These are phyloP conservation scores for Schwanniomyces polymorphus DNA, from an alignment of 805 yeast genomes.

Conservation along the genomic window DNA sequence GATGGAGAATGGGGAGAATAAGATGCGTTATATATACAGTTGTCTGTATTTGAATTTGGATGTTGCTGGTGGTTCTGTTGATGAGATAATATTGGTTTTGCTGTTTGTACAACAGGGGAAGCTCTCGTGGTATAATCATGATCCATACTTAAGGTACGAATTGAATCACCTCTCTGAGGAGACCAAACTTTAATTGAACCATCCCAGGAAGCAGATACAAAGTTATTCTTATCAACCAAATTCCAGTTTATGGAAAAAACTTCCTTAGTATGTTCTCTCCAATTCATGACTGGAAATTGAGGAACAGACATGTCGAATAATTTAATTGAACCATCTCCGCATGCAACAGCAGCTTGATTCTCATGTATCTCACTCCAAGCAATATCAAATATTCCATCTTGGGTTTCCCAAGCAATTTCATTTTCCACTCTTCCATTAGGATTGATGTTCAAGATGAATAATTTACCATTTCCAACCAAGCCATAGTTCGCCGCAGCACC, in stretches of 20 bases:
- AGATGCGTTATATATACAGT: conserved; percentile 76
- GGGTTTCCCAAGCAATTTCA: conserved; percentile 74
- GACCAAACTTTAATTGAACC: conserved; percentile 82
- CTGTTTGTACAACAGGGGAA: conserved; percentile 24
- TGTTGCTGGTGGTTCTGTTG: conserved; percentile 33
- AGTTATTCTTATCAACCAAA: conserved; percentile 61
- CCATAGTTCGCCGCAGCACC: conserved; percentile 93
- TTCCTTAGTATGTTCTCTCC: conserved; percentile 75
- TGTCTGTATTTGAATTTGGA: conserved; percentile 35
- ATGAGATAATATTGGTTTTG: conserved; percentile 30
- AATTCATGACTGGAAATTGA: conserved; percentile 70
- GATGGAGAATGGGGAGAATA: conserved; percentile 86
- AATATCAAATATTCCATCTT: conserved; percentile 85
- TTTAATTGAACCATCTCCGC: conserved; percentile 89
- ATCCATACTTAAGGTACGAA: conserved; percentile 51
- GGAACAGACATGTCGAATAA: conserved; percentile 72
- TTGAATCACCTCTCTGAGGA: conserved; percentile 55
- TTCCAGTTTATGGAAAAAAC: conserved; percentile 78
- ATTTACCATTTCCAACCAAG: conserved; percentile 88
- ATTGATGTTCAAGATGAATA: conserved; percentile 67
- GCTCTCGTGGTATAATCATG: conserved; percentile 28
- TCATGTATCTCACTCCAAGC: conserved; percentile 93
- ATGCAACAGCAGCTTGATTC: conserved; percentile 77
- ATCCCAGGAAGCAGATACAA: conserved; percentile 90
- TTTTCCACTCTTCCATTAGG: conserved; percentile 61